Base-by-base conservation (phyloP, 164 flowering plant species). In the Amborella trichopoda region DNA sequence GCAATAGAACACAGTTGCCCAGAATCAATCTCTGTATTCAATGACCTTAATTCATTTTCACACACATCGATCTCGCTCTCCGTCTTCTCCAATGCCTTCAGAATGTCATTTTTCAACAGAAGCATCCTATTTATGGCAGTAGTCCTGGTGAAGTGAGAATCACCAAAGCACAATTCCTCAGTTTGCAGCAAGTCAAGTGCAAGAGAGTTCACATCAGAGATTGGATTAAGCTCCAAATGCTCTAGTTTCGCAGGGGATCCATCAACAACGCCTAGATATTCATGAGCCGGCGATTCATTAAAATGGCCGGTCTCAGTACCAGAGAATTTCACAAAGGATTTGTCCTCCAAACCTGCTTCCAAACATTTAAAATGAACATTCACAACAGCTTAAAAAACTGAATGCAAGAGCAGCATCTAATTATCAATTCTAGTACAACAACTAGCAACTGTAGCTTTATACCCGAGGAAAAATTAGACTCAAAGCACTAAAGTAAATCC, bases 41-140 rank as follows among this genome's bases (percentile, higher is more conserved):
- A 48, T 18, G 56, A 68, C 68, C 78, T 84, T 14, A 77, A 67
- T 44, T 91, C 93, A 63, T 50, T 79, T 66, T 93, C 99, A 37
- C 75, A 78, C 17, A 53, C 49, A 69, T 93, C 99, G 62, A 93
- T 80, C 50, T 88, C 90, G 49, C 70, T 60, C 44, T 88, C 97
- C 25, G 94, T 88, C 54, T 66, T 37, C 69, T 81, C 97, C 53
- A 88, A 23, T 17, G 53, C 66, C 70, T 81, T 85, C 40, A 65
- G 68, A 64, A 89, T 51, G 6, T 77, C 79, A 59, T 54, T 70
- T 60, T 78, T 88, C 66, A 59, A 68, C 13, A 69, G 28, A 46
- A 71, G 49, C 68, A 93, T 54, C 62, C 79, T 88, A 53, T 63
- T 68, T 64, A 75, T 50, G 6, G 78, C 72, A 59, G 79, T 63